These are phyloP conservation scores for Aspergillus egyptiacus DNA, from an alignment of 495 filamentous ascomycete species.

Conservation along the genomic window DNA sequence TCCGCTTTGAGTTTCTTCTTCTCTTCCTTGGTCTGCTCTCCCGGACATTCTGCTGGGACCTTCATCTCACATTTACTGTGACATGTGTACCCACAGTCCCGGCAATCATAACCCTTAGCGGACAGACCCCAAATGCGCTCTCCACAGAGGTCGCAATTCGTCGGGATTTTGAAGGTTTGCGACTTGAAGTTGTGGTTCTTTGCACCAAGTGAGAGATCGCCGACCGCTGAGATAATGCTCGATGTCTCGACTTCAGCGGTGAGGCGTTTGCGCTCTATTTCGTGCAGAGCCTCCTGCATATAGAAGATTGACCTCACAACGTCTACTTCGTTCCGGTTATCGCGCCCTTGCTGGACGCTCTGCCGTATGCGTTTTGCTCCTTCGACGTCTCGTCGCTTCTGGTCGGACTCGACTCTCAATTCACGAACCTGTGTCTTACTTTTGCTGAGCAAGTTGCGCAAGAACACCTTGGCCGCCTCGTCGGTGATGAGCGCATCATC, in stretches of 20 bases:
- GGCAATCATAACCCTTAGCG: slow-evolving; percentile 92
- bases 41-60: slow-evolving; percentile 90
- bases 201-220: slow-evolving; percentile 84
- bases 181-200: slow-evolving; percentile 95
- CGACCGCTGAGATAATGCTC: slow-evolving; percentile 78
- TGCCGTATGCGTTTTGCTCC: slow-evolving; percentile 63
- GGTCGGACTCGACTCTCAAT: slow-evolving; percentile 72
- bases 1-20: slow-evolving; percentile 84
- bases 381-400: slow-evolving; percentile 78
- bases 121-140: slow-evolving; percentile 95
- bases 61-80: slow-evolving; percentile 99
- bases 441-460: slow-evolving; percentile 86
- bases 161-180: slow-evolving; percentile 97
- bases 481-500: slow-evolving; percentile 77
- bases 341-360: slow-evolving; percentile 69
- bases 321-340: slow-evolving; percentile 78
- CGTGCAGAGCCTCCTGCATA: slow-evolving; percentile 76
- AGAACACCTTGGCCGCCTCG: slow-evolving; percentile 78
- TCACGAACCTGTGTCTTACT: slow-evolving; percentile 78
- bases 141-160: slow-evolving; percentile 93
- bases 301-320: slow-evolving; percentile 70
- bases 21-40: slow-evolving; percentile 88
- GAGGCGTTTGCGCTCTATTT: slow-evolving; percentile 76
- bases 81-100: slow-evolving; percentile 94
- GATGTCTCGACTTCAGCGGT: slow-evolving; percentile 88